Percentiles rank a stretch among this genome's conserved stretches.
Conservation (phyloP, 306 rosid species). For the Glycine tomentella region DNA sequence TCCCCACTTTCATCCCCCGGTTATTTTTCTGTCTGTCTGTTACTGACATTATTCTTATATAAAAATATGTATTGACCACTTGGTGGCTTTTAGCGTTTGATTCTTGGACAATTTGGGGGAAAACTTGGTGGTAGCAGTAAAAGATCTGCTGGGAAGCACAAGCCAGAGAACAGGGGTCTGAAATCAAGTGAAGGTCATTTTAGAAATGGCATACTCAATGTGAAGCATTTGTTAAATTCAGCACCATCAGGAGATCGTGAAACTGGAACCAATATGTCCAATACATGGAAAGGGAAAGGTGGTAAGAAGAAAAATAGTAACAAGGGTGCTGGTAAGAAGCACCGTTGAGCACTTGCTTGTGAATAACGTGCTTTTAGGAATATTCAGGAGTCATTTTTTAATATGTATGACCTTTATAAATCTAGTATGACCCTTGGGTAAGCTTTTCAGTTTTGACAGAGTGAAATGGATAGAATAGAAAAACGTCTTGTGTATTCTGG, state of each 20-base stretch:
- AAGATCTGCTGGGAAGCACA: slow-evolving; percentile 57
- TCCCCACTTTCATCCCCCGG: no score
- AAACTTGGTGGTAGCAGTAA: slow-evolving; percentile 51
- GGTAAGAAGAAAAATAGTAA: slow-evolving; percentile 53
- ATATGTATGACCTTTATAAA: background rate
- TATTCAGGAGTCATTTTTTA: background rate
- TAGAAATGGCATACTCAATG: slow-evolving; percentile 80
- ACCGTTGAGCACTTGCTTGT: background rate
- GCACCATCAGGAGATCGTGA: slow-evolving; percentile 50
- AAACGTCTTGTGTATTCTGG: no score
- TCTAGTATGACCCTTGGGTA: no score
- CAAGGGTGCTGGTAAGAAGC: slow-evolving; percentile 51
- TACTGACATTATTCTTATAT: background rate
- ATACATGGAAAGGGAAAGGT: slow-evolving; percentile 32
- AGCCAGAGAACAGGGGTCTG: slow-evolving; percentile 64
- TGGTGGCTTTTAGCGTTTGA: slow-evolving; percentile 51
- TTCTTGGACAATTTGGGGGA: slow-evolving; percentile 66
- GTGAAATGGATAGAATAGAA: no score
- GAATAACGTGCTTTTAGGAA: background rate
- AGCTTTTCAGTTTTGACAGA: no score
- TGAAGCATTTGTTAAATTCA: slow-evolving; percentile 67
- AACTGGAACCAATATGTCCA: slow-evolving; percentile 30
- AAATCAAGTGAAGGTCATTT: slow-evolving; percentile 69
- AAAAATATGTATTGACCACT: background rate
- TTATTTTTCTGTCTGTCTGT: background rate